These are phyloP conservation scores for Aspergillus sp. DNA, from an alignment of 2,329 filamentous ascomycete genomes.

Conservation along the genomic window DNA sequence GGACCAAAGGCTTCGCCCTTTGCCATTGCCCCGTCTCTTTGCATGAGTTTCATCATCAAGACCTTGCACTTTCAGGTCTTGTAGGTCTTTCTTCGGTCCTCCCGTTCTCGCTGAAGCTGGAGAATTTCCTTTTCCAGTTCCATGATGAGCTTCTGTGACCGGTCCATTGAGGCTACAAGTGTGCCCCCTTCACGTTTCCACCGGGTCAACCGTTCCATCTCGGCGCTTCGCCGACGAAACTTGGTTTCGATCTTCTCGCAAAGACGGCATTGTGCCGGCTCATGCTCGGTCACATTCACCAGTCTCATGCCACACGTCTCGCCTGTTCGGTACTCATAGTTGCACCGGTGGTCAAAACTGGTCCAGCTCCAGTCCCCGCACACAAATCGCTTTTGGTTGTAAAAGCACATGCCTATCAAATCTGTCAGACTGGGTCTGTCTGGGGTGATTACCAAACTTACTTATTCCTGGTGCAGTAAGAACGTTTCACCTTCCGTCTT, in stretches of 20 bases:
- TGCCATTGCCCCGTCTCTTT: conserved; percentile 2
- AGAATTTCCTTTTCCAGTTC: conserved; percentile 68
- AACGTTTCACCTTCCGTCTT: conserved; percentile 35
- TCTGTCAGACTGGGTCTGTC: conserved; percentile 28
- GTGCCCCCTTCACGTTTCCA: conserved; percentile 71
- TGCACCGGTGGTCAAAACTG: conserved; percentile 87
- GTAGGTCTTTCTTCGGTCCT: conserved; percentile 34
- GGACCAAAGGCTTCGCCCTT: background rate
- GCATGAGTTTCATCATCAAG: background rate
- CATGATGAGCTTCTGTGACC: conserved; percentile 70
- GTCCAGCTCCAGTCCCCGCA: conserved; percentile 97
- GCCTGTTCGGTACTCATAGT: conserved; percentile 90
- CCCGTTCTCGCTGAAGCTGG: conserved; percentile 61
- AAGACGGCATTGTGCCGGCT: conserved; percentile 70
- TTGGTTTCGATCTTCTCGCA: conserved; percentile 91
- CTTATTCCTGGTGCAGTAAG: conserved; percentile 28
- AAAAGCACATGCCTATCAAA: conserved; percentile 79
- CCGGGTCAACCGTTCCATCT: conserved; percentile 70
- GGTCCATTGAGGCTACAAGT: conserved; percentile 61
- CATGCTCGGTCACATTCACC: conserved; percentile 69
- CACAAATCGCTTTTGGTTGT: conserved; percentile 79
- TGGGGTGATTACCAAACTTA: conserved; percentile 31
- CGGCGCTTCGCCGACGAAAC: conserved; percentile 69
- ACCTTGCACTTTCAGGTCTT: conserved; percentile 9
- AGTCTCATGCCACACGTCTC: conserved; percentile 96